Percentiles rank a stretch among this genome's conserved stretches.
Evolutionary conservation across 2,329 filamentous ascomycete genomes (phyloP).

Genomic region (Immersiporthe knoxdaviesiana): DNA sequence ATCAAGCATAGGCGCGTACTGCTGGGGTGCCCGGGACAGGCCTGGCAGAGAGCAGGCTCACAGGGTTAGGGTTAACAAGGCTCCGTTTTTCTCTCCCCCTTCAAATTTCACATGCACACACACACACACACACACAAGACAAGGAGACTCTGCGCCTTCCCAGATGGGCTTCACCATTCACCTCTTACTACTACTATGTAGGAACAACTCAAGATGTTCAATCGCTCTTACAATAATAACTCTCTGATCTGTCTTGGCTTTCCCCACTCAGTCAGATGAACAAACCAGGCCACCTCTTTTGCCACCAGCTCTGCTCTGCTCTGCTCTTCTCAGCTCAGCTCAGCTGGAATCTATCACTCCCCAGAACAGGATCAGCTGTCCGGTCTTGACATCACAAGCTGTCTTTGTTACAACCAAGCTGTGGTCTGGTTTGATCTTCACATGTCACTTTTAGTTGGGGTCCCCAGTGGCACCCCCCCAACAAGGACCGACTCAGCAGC

Average conservation of each 20-base stretch:
- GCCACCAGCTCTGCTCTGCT: no score
- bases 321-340: neutral
- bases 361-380: neutral
- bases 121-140: no score
- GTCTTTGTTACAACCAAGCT: neutral
- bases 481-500: neutral
- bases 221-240: no score
- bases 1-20: conserved; percentile 1
- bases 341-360: neutral
- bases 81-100: no score
- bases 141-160: no score
- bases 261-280: neutral
- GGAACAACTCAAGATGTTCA: no score
- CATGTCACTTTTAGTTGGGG: conserved; percentile 7
- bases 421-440: conserved; percentile 25
- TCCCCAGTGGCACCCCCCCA: neutral
- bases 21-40: neutral
- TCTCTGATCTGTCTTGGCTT: no score
- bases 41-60: neutral
- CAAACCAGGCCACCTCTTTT: neutral
- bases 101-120: neutral
- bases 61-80: neutral
- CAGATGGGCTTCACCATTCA: no score
- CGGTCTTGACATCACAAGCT: conserved; percentile 1
- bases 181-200: no score